Conservation (phyloP, 805 yeast species). For the Nematodospora valgi region DNA sequence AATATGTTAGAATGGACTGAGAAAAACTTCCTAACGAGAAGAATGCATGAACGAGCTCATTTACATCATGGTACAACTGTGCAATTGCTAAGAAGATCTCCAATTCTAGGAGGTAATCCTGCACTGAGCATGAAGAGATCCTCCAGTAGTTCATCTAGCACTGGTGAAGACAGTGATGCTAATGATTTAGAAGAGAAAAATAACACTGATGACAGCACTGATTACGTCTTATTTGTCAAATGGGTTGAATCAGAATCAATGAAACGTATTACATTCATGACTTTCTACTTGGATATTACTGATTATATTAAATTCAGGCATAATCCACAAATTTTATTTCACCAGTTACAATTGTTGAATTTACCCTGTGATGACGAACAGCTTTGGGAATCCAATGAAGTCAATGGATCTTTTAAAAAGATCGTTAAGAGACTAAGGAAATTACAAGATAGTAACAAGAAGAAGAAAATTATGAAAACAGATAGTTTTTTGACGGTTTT, state of each 20-base stretch:
- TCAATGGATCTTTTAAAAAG: constrained; percentile 36
- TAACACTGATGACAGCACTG: constrained; percentile 28
- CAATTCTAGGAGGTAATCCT: constrained; percentile 73
- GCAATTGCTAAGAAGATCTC: constrained; percentile 71
- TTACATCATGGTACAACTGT: constrained; percentile 85
- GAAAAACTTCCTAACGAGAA: constrained; percentile 64
- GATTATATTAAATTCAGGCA: constrained; percentile 82
- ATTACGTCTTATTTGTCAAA: constrained; percentile 43
- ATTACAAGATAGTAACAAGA: constrained; percentile 13
- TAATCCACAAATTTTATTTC: constrained; percentile 42
- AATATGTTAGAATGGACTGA: constrained; percentile 76
- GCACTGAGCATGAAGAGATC: constrained; percentile 23
- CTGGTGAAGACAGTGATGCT: constrained; percentile 20
- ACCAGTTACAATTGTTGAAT: constrained; percentile 37
- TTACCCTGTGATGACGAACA: constrained; percentile 40
- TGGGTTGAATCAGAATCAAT: constrained; percentile 82
- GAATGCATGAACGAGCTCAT: constrained; percentile 77
- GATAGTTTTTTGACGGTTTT: constrained; percentile 51
- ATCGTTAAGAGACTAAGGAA: constrained; percentile 35
- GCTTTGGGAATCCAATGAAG: constrained; percentile 38
- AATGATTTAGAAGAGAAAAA: constrained; percentile 9
- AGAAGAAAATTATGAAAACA: constrained; percentile 3
- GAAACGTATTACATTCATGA: constrained; percentile 76
- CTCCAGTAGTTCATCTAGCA: constrained; percentile 26
- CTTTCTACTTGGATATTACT: constrained; percentile 74